These are phyloP conservation scores for Larix kaempferi DNA, from an alignment of 75 land plant genomes.

Conservation along the genomic window DNA sequence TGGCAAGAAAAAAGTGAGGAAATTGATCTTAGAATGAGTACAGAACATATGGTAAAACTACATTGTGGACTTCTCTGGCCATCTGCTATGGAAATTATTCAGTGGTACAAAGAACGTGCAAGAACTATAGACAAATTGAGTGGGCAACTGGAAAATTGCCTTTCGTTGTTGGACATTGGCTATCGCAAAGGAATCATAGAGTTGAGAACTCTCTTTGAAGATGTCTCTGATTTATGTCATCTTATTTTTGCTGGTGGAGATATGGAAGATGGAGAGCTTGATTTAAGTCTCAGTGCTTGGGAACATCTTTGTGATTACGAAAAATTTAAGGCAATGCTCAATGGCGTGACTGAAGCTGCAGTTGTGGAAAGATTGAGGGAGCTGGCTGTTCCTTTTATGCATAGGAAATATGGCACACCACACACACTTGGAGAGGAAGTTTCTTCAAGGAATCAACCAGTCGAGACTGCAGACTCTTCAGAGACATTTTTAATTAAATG, in stretches of 20 bases:
- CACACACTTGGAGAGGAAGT: neutral
- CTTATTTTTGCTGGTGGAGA: constrained; percentile 55
- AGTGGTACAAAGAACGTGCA: constrained; percentile 83
- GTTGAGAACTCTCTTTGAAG: constrained; percentile 59
- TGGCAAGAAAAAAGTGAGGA: constrained; percentile 7
- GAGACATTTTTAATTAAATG: constrained; percentile 72
- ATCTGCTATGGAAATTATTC: constrained; percentile 49
- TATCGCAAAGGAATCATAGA: constrained; percentile 60
- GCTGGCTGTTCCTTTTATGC: constrained; percentile 79
- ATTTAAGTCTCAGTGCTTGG: constrained; percentile 63
- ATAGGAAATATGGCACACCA: constrained; percentile 13
- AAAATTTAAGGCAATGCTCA: constrained; percentile 78
- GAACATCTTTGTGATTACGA: constrained; percentile 73
- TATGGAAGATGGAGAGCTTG: constrained; percentile 23
- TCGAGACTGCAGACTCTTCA: constrained; percentile 6
- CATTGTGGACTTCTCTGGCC: constrained; percentile 70
- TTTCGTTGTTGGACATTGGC: constrained; percentile 77
- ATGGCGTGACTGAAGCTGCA: constrained; percentile 55
- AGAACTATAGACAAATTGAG: constrained; percentile 68
- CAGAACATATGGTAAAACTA: constrained; percentile 67
- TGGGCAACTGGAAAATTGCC: constrained; percentile 88
- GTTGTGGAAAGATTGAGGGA: constrained; percentile 60
- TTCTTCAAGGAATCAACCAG: constrained; percentile 14
- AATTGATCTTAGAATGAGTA: constrained; percentile 30
- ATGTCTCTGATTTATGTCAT: constrained; percentile 60